Evolutionary conservation across 768 basidiomycete genomes (phyloP).

Genomic region (Pisolithus orientalis): DNA sequence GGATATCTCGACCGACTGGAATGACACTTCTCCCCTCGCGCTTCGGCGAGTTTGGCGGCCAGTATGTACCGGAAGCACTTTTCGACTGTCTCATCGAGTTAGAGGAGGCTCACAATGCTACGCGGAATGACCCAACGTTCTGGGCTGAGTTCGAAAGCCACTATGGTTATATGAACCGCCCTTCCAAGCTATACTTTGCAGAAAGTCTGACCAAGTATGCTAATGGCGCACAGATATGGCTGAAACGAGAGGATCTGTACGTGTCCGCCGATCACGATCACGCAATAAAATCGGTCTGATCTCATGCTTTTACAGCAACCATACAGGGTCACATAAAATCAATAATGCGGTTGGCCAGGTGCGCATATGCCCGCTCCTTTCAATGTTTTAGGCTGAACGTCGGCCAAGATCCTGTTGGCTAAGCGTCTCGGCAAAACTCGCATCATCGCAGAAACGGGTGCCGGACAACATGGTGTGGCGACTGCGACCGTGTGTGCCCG

Average conservation of each 20-base stretch:
- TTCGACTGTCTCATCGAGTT: slow-evolving; percentile 88
- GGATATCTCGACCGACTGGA: slow-evolving; percentile 23
- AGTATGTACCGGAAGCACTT: slow-evolving; percentile 95
- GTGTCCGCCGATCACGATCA: not conserved
- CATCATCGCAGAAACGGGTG: slow-evolving; percentile 98
- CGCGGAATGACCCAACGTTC: slow-evolving; percentile 83
- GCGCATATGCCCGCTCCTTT: no score
- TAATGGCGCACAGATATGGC: no score
- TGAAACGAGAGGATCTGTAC: no score
- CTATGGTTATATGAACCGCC: slow-evolving; percentile 93
- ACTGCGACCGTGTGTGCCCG: no score
- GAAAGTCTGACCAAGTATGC: slow-evolving; percentile 39
- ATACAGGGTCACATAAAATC: slow-evolving; percentile 54
- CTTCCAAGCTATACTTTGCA: slow-evolving; percentile 86
- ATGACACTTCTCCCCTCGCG: slow-evolving; percentile 59
- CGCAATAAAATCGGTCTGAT: not conserved
- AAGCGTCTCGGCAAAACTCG: slow-evolving; percentile 84
- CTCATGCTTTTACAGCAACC: slow-evolving; percentile 57
- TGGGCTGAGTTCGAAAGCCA: slow-evolving; percentile 82
- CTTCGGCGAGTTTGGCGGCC: slow-evolving; percentile 94
- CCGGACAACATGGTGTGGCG: slow-evolving; percentile 69
- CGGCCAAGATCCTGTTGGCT: no score
- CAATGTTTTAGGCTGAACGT: no score
- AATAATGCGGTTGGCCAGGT: no score
- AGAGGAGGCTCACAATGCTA: slow-evolving; percentile 83